A percentile compares a stretch with the other conserved stretches of the same genome.
Conservation (phyloP, 164 flowering plant genomes). For the Houttuynia cordata region DNA sequence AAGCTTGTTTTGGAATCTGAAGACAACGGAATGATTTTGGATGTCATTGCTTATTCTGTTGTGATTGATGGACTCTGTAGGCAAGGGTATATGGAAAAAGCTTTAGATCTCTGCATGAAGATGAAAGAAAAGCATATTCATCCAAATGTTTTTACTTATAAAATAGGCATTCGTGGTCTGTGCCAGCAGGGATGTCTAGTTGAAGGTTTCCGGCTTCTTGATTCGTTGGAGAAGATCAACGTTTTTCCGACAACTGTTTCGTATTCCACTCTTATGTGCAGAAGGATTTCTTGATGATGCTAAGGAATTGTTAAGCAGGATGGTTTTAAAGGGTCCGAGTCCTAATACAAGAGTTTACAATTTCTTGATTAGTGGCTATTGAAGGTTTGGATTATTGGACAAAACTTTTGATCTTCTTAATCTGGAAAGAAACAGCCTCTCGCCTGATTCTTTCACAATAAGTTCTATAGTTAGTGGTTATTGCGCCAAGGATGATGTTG, state of each 20-base stretch:
- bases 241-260: conserved; percentile 59
- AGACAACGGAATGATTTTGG: conserved; percentile 22
- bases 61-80: conserved; percentile 69
- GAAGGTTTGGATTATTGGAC: conserved; percentile 45
- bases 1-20: conserved; percentile 35
- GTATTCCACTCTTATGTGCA: conserved; percentile 52
- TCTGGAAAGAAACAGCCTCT: conserved; percentile 25
- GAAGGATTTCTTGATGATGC: conserved; percentile 73
- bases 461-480: conserved; percentile 58
- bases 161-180: conserved; percentile 60
- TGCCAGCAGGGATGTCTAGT: conserved; percentile 68
- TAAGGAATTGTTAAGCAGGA: conserved; percentile 42
- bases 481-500: conserved; percentile 59
- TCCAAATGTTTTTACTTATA: conserved; percentile 55
- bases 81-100: conserved; percentile 39
- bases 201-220: conserved; percentile 78
- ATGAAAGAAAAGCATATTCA: conserved; percentile 36
- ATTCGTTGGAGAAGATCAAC: conserved; percentile 53
- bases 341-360: conserved; percentile 58
- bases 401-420: conserved; percentile 42
- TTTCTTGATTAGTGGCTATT: conserved; percentile 57
- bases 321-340: conserved; percentile 40
- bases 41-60: conserved; percentile 44
- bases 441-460: conserved; percentile 58
- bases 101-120: conserved; percentile 54